phyloP scores from a whole-genome alignment of 495 filamentous ascomycete species.

The Xylaria longipes region DNA sequence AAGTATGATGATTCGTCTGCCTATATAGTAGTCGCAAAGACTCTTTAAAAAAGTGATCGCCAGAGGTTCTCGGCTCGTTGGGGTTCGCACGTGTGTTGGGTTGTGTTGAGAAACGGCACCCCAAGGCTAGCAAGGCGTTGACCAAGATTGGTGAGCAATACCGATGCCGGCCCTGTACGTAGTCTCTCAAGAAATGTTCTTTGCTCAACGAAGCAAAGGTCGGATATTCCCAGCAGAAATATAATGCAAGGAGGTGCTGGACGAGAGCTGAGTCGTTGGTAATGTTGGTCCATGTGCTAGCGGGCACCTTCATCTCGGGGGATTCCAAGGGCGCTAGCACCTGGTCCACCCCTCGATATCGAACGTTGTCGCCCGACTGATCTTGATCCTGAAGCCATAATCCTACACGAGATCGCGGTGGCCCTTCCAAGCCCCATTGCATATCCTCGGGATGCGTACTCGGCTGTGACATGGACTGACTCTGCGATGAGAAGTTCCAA shows the following conservation, averaged over 20 bases:
- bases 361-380: slow-evolving; percentile 24
- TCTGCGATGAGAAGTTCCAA: slow-evolving; percentile 51
- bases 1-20: slow-evolving; percentile 60
- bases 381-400: slow-evolving; percentile 47
- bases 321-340: slow-evolving; percentile 43
- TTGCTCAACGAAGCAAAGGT: slow-evolving; percentile 75
- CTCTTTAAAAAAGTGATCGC: slow-evolving; percentile 76
- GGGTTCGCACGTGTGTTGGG: slow-evolving; percentile 66
- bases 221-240: slow-evolving; percentile 84
- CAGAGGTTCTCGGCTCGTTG: slow-evolving; percentile 66
- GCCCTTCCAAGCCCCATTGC: slow-evolving; percentile 47
- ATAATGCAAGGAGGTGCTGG: slow-evolving; percentile 69
- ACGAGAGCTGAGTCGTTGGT: slow-evolving; percentile 64
- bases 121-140: slow-evolving; percentile 75
- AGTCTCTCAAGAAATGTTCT: slow-evolving; percentile 73
- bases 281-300: slow-evolving; percentile 64
- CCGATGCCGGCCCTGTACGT: slow-evolving; percentile 57
- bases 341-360: slow-evolving; percentile 45
- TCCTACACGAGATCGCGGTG: slow-evolving; percentile 48
- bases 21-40: slow-evolving; percentile 65
- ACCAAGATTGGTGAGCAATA: slow-evolving; percentile 78
- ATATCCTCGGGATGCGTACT: slow-evolving; percentile 49
- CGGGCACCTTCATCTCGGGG: slow-evolving; percentile 46
- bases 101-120: slow-evolving; percentile 75
- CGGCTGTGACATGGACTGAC: slow-evolving; percentile 44